phyloP scores from a whole-genome alignment of 331 rosid genomes.

The Prunus yedoensis region DNA sequence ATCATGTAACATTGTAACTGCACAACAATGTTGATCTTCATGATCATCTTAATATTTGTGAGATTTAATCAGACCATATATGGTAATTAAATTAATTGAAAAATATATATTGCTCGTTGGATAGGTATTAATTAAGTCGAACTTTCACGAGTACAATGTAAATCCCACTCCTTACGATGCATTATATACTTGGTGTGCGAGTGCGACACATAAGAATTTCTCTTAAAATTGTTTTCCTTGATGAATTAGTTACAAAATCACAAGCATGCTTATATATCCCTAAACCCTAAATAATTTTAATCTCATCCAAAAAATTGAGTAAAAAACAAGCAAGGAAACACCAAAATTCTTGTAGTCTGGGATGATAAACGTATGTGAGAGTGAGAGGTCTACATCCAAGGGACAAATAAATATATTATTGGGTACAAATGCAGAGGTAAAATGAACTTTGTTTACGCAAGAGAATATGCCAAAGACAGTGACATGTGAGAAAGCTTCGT shows the following conservation, averaged over 20 bases:
- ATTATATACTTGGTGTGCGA: not conserved
- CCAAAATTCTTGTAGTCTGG: constrained; percentile 12
- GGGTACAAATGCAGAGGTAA: constrained; percentile 23
- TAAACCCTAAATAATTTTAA: too few relatives aligned
- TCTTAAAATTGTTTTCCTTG: not conserved
- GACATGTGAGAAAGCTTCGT: constrained; percentile 66
- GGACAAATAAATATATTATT: not conserved
- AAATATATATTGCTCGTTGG: too few relatives aligned
- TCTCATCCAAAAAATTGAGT: not conserved
- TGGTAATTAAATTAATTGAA: too few relatives aligned
- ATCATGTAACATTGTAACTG: not conserved
- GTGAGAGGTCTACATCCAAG: constrained; percentile 38
- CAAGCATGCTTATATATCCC: not conserved
- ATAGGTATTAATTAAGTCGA: too few relatives aligned
- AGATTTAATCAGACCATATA: too few relatives aligned
- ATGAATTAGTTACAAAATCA: not conserved
- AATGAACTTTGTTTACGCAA: constrained; percentile 23
- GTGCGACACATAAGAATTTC: not conserved
- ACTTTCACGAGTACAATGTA: too few relatives aligned
- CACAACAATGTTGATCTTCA: not conserved
- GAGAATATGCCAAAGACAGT: constrained; percentile 41
- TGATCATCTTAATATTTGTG: not conserved
- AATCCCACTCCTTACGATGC: not conserved
- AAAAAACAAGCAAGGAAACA: not conserved
- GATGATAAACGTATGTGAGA: constrained; percentile 11